These are phyloP conservation scores for Medicago arabica DNA, from an alignment of 306 rosid genomes.

Conservation along the genomic window DNA sequence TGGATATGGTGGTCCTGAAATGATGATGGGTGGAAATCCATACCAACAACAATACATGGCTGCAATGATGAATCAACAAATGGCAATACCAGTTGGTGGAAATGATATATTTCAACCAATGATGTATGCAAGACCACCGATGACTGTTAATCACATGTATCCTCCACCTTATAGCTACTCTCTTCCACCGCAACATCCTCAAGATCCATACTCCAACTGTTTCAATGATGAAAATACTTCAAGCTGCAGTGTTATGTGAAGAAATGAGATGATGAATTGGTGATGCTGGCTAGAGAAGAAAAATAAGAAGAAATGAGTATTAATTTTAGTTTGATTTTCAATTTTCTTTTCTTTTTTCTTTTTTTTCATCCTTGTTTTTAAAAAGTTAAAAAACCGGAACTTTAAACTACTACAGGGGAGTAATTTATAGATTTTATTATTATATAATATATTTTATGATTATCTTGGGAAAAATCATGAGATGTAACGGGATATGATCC, in stretches of 20 bases:
- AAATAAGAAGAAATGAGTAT: slow-evolving; percentile 46
- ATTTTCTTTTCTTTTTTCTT: slow-evolving; percentile 3
- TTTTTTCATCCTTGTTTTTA: slow-evolving; percentile 38
- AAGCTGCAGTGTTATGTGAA: slow-evolving; percentile 79
- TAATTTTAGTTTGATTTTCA: slow-evolving; percentile 40
- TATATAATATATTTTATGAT: slow-evolving; percentile 14
- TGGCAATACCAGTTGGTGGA: slow-evolving; percentile 36
- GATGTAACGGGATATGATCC: slow-evolving; percentile 45
- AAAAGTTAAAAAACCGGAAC: slow-evolving; percentile 36
- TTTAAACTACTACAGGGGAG: slow-evolving; percentile 46
- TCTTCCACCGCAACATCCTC: slow-evolving; percentile 12
- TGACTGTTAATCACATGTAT: slow-evolving; percentile 52
- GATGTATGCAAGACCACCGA: slow-evolving; percentile 66
- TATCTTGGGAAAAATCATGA: slow-evolving; percentile 36
- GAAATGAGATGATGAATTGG: not conserved
- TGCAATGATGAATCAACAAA: slow-evolving; percentile 77
- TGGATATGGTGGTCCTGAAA: slow-evolving; percentile 48
- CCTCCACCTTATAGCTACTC: slow-evolving; percentile 51
- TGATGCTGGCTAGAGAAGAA: not conserved
- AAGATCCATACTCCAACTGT: slow-evolving; percentile 42
- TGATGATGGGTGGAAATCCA: slow-evolving; percentile 56
- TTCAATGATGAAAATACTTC: slow-evolving; percentile 84
- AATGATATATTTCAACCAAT: slow-evolving; percentile 78
- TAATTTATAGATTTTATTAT: slow-evolving; percentile 44
- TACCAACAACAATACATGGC: slow-evolving; percentile 63